Evolutionary conservation across 163 green algal genomes (phyloP).

Genomic region (Chloroidium sp.): DNA sequence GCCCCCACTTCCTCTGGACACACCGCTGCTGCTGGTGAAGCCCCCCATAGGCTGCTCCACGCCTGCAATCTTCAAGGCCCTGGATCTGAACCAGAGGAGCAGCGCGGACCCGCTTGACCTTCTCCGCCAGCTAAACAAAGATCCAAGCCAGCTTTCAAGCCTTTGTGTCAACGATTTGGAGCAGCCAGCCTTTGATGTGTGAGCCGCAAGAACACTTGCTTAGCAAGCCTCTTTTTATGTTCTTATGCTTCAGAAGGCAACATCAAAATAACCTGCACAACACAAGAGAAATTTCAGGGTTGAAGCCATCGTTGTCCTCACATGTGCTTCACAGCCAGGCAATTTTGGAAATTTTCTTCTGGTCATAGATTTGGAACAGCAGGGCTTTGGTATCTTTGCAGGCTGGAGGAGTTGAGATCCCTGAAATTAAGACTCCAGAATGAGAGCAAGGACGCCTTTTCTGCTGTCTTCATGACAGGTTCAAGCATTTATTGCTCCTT

Average conservation of each 20-base stretch:
- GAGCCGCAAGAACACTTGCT: neutral
- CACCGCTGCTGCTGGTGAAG: slow-evolving; percentile 86
- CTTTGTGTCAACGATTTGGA: slow-evolving; percentile 88
- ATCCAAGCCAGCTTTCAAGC: slow-evolving; percentile 30
- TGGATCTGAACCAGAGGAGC: slow-evolving; percentile 60
- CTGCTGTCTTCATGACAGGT: slow-evolving; percentile 89
- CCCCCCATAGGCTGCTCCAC: slow-evolving; percentile 71
- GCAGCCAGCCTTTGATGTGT: slow-evolving; percentile 82
- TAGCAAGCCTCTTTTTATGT: too few species aligned
- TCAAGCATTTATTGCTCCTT: neutral
- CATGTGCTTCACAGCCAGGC: neutral
- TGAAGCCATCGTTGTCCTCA: neutral
- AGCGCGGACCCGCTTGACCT: slow-evolving; percentile 60
- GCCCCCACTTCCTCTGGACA: slow-evolving; percentile 68
- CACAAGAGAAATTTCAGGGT: neutral
- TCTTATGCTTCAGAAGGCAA: neutral
- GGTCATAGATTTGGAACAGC: slow-evolving; percentile 89
- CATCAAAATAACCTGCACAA: neutral
- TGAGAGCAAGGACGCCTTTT: slow-evolving; percentile 38
- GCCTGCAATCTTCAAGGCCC: slow-evolving; percentile 80
- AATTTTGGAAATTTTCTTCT: slow-evolving; percentile 20
- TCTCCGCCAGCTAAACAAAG: slow-evolving; percentile 33
- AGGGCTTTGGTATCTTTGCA: slow-evolving; percentile 71
- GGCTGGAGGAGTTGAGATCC: slow-evolving; percentile 62
- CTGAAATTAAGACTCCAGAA: slow-evolving; percentile 56